Evolutionary conservation across 2,329 filamentous ascomycete species (phyloP), one percentile per base, ranked within the genome.

Genomic region (Ophiostoma sp.): DNA sequence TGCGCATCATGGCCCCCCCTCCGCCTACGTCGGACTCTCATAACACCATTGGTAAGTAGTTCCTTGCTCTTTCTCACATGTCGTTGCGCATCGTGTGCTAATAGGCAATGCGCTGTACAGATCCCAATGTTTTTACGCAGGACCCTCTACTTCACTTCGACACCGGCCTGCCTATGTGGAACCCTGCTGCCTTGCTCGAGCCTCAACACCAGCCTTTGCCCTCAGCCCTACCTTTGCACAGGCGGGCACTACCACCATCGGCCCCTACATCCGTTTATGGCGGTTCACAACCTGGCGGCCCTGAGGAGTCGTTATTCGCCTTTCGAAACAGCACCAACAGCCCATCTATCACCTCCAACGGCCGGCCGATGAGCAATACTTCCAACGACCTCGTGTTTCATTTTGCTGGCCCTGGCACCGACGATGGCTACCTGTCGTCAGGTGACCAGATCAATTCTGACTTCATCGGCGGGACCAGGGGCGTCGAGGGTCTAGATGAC

Each of bases 111-210:
- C 8, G 11, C 18, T 40, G 6, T 16, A 41, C 16, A 63, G 16
- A 63, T n/a, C 40, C 16, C 40, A 14, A 42, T 44, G 40, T 18
- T 3, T 38, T 64, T 12, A 47, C 64, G 27, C 66, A 62, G 16
- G 42, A 64, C 7, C 11, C 41, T 18, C n/a, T n/a, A 58, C 16
- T 7, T 44, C 18, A 45, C 38, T 65, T 42, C 64, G 9, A 65
- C 41, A n/a, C 62, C 52, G 80, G 80, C 65, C n/a, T 42, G 38
- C 40, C 60, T 14, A 11, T 42, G 38, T 63, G 60, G 60, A 63
- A 63, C 40, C 76, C 81, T 18, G 75, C 77, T 9, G 71, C 76
- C 9, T 62, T 71, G 8, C 71, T 71, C 60, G 70, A 71, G 14
- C 70, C 71, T 44, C 44, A 67, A 11, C 67, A 41, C 27, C 65